Percentiles rank a stretch among this genome's conserved stretches.
These are phyloP conservation scores for Pyrrhoderma lamaoense DNA, from an alignment of 1,284 basidiomycete genomes.

Conservation along the genomic window DNA sequence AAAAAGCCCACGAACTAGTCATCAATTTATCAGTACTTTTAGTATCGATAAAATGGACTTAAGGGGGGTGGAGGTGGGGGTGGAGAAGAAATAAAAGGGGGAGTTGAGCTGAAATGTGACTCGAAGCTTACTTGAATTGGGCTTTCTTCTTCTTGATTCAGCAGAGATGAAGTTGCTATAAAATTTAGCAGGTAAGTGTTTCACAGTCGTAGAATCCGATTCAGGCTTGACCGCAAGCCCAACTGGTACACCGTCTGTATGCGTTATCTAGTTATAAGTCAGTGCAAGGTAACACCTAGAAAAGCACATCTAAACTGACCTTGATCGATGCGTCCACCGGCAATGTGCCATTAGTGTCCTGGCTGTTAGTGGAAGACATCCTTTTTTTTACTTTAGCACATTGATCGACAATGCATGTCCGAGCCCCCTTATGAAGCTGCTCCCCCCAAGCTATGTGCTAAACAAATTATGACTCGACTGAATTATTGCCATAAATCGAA, in stretches of 20 bases:
- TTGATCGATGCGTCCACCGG: conserved; percentile 1
- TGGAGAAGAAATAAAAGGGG: no score
- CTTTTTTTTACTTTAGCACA: no score
- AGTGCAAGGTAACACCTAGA: background rate
- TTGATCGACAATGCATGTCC: no score
- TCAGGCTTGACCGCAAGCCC: background rate
- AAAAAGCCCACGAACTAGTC: conserved; percentile 51
- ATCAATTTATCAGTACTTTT: background rate
- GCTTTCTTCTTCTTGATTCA: conserved; percentile 47
- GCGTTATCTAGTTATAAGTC: conserved; percentile 4
- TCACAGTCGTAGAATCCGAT: conserved; percentile 20
- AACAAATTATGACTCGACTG: no score
- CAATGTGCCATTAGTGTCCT: background rate
- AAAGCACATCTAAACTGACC: background rate
- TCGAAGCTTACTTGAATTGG: conserved; percentile 48
- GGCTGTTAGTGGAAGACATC: no score
- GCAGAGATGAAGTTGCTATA: conserved; percentile 53
- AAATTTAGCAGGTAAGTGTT: conserved; percentile 39
- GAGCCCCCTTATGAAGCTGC: no score
- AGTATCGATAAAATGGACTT: conserved; percentile 1
- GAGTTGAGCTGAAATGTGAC: no score
- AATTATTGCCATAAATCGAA: no score
- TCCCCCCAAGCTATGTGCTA: no score
- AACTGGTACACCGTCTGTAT: conserved; percentile 14
- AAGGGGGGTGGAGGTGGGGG: no score